A percentile compares a stretch with the other conserved stretches of the same genome.
phyloP scores from a whole-genome alignment of 441 rosid genomes.

The Arabidopsis hybrid region DNA sequence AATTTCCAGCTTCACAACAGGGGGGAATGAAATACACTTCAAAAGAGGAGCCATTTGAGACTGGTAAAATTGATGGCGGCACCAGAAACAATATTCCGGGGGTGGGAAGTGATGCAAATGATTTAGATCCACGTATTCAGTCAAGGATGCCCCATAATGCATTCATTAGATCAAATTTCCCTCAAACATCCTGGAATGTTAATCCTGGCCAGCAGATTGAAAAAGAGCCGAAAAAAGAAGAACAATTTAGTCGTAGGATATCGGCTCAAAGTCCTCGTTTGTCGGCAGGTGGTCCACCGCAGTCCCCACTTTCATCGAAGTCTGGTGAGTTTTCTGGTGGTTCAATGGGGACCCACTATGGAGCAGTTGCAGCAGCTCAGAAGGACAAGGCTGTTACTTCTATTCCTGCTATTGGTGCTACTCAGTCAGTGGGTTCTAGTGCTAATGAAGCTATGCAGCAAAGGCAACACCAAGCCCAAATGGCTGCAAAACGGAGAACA shows the following conservation, averaged over 20 bases:
- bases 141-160: conserved; percentile 66
- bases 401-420: conserved; percentile 69
- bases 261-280: conserved; percentile 86
- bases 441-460: conserved; percentile 83
- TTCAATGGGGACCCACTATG: conserved; percentile 84
- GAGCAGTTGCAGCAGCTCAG: conserved; percentile 70
- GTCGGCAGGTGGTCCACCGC: conserved; percentile 82
- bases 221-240: conserved; percentile 78
- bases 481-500: conserved; percentile 70
- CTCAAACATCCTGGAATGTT: conserved; percentile 71
- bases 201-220: conserved; percentile 70
- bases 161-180: conserved; percentile 62
- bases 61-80: conserved; percentile 64
- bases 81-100: conserved; percentile 63
- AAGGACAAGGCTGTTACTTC: conserved; percentile 83
- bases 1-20: conserved; percentile 65
- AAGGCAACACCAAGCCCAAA: conserved; percentile 76
- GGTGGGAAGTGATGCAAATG: conserved; percentile 65
- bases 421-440: conserved; percentile 79
- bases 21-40: conserved; percentile 63
- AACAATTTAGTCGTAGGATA: conserved; percentile 77
- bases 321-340: conserved; percentile 98
- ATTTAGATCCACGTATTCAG: conserved; percentile 66
- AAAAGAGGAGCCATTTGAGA: conserved; percentile 84
- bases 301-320: conserved; percentile 93